Conservation (phyloP, 805 yeast species). For the Hanseniaspora thailandica region DNA sequence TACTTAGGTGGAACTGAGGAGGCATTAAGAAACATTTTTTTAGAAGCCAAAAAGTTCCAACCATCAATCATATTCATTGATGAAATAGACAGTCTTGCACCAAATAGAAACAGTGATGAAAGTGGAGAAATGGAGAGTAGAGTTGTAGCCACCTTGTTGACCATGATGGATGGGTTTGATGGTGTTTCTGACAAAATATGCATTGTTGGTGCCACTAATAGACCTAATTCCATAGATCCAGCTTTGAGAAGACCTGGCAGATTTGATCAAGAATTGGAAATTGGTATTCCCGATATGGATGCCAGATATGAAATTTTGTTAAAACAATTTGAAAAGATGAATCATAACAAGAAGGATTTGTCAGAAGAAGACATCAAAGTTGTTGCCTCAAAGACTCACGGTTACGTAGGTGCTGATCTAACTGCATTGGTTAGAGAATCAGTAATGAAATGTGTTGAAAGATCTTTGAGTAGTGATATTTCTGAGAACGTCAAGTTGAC, state of each 20-base stretch:
- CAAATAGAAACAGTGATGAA: conserved; percentile 71
- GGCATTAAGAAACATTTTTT: conserved; percentile 66
- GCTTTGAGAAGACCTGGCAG: conserved; percentile 79
- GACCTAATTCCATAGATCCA: conserved; percentile 57
- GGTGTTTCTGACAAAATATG: conserved; percentile 46
- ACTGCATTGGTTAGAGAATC: conserved; percentile 80
- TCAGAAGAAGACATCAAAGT: conserved; percentile 41
- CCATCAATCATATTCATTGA: conserved; percentile 85
- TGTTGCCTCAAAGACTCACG: conserved; percentile 75
- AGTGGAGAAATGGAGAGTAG: conserved; percentile 83
- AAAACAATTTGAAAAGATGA: conserved; percentile 44
- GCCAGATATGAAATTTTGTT: conserved; percentile 63
- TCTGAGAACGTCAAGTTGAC: conserved; percentile 31
- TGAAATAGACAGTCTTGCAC: conserved; percentile 87
- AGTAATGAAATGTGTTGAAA: conserved; percentile 67
- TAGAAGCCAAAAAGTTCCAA: conserved; percentile 73
- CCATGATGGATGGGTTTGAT: conserved; percentile 63
- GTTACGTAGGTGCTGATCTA: conserved; percentile 94
- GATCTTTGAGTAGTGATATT: conserved; percentile 34
- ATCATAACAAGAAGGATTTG: conserved; percentile 33
- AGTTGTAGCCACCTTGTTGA: conserved; percentile 77
- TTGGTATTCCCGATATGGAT: conserved; percentile 80
- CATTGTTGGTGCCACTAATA: conserved; percentile 59
- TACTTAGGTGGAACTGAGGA: conserved; percentile 91
- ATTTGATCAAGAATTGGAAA: conserved; percentile 79